Conservation (phyloP, 1,139 yeast genomes). For the Pichia sp. region DNA sequence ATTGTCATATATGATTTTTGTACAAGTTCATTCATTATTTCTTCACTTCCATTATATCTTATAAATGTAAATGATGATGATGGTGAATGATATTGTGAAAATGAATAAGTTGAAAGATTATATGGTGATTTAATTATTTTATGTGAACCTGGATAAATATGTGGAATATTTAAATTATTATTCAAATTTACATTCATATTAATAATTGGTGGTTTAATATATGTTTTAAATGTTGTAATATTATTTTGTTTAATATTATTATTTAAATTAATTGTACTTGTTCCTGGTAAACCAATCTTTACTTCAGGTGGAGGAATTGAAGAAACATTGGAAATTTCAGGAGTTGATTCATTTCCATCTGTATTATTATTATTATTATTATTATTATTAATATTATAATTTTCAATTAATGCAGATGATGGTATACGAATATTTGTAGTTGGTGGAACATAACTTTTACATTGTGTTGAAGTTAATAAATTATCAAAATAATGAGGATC, state of each 20-base stretch:
- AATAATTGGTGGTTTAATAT: slow-evolving; percentile 2
- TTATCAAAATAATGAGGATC: slow-evolving; percentile 67
- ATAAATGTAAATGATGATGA: slow-evolving; percentile 28
- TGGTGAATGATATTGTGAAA: slow-evolving; percentile 28
- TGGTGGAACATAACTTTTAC: slow-evolving; percentile 28
- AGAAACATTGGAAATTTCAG: too few species aligned
- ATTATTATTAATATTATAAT: background rate
- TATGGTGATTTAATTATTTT: slow-evolving; percentile 25
- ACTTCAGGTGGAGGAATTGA: background rate
- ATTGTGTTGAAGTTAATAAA: slow-evolving; percentile 22
- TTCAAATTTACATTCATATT: background rate
- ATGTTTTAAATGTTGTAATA: slow-evolving; percentile 3
- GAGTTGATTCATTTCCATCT: slow-evolving; percentile 10
- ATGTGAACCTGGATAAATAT: slow-evolving; percentile 5
- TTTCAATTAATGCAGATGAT: slow-evolving; percentile 27
- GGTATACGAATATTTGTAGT: slow-evolving; percentile 24
- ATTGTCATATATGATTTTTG: slow-evolving; percentile 19
- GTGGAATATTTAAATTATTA: slow-evolving; percentile 2
- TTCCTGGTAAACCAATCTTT: background rate
- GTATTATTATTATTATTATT: slow-evolving; percentile 8
- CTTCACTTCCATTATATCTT: slow-evolving; percentile 24
- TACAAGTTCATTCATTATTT: slow-evolving; percentile 19
- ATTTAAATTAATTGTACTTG: background rate
- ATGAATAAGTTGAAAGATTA: slow-evolving; percentile 26
- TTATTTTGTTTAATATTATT: background rate